Conservation (phyloP, 352 stramenopile species). For the Hyphochytrium catenoides region DNA sequence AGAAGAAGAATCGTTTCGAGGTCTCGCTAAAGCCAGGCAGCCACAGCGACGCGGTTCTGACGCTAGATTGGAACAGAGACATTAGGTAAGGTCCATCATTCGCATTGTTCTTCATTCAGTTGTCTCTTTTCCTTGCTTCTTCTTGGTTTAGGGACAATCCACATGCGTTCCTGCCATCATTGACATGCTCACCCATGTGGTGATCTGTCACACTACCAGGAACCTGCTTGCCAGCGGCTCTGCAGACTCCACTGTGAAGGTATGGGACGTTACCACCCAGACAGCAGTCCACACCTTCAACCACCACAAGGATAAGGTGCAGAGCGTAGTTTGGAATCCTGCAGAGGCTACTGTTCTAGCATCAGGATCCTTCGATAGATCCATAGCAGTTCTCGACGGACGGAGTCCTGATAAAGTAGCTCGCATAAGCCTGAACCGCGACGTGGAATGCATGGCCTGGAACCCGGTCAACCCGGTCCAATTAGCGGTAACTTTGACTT, state of each 20-base stretch:
- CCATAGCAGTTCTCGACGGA: slow-evolving; percentile 77
- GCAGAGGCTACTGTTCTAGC: slow-evolving; percentile 85
- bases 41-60: slow-evolving; percentile 94
- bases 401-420: slow-evolving; percentile 48
- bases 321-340: slow-evolving; percentile 87
- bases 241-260: slow-evolving; percentile 92
- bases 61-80: slow-evolving; percentile 88
- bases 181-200: neutral
- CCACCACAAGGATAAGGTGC: slow-evolving; percentile 97
- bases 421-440: slow-evolving; percentile 43
- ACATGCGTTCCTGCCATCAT: neutral
- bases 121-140: slow-evolving; percentile 9
- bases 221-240: slow-evolving; percentile 94
- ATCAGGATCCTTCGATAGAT: slow-evolving; percentile 81
- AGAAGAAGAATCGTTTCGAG: slow-evolving; percentile 37
- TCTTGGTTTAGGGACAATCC: neutral
- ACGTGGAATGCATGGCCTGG: slow-evolving; percentile 80
- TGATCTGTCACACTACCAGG: too few species aligned
- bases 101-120: too few species aligned
- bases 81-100: too few species aligned
- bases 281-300: slow-evolving; percentile 81
- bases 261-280: slow-evolving; percentile 77
- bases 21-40: slow-evolving; percentile 64
- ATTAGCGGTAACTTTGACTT: slow-evolving; percentile 76
- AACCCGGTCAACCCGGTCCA: slow-evolving; percentile 70